Percentiles rank a stretch among this genome's conserved stretches.
Evolutionary conservation across 169 alveolate species (phyloP).

Genomic region (Cryptosporidium sp.): DNA sequence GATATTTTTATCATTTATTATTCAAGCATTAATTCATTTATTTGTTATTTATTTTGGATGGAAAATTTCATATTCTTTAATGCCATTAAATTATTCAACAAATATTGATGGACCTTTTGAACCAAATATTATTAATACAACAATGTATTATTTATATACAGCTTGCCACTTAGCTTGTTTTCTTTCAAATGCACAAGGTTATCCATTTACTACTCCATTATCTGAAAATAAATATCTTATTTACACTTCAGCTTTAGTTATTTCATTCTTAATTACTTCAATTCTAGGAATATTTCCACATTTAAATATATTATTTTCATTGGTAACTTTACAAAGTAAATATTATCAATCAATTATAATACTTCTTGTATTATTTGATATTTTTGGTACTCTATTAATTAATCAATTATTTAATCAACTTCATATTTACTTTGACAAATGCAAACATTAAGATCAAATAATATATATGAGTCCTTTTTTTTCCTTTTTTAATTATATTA

Average conservation of each 20-base stretch:
- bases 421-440: not conserved
- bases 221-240: conserved; percentile 80
- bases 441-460: not conserved
- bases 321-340: conserved; percentile 53
- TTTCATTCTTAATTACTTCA: conserved; percentile 61
- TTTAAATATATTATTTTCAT: conserved; percentile 78
- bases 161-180: conserved; percentile 85
- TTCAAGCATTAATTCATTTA: conserved; percentile 84
- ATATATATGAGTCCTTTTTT: too few relatives aligned
- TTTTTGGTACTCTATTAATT: conserved; percentile 38
- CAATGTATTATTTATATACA: conserved; percentile 85
- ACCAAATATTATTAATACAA: conserved; percentile 89
- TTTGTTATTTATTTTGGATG: conserved; percentile 83
- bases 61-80: conserved; percentile 81
- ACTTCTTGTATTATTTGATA: conserved; percentile 27
- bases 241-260: conserved; percentile 61
- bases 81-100: conserved; percentile 78
- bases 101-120: conserved; percentile 87
- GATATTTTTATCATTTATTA: conserved; percentile 78
- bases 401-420: conserved; percentile 14
- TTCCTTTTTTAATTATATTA: too few relatives aligned
- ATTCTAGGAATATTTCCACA: conserved; percentile 77
- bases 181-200: conserved; percentile 89
- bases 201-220: conserved; percentile 88
- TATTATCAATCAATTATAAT: not conserved